These are phyloP conservation scores for Solanum hybrid DNA, from an alignment of 305 asterid species.

Conservation along the genomic window DNA sequence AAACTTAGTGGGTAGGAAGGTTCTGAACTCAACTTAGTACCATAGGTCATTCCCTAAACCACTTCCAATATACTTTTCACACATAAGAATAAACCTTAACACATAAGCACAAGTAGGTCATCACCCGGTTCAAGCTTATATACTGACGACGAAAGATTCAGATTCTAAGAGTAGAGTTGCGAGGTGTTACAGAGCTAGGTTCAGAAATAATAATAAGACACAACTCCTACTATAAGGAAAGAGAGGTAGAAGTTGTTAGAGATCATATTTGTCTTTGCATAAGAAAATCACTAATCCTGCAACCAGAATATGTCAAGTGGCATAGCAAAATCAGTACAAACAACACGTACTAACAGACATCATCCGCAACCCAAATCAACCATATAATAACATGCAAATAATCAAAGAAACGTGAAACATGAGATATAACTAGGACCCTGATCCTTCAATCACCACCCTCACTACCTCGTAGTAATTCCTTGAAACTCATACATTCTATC, in stretches of 20 bases:
- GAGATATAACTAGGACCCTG: not conserved
- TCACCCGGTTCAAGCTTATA: not conserved
- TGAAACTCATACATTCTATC: not conserved
- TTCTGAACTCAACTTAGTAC: not conserved
- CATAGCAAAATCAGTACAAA: not conserved
- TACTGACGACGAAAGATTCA: not conserved
- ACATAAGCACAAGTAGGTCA: not conserved
- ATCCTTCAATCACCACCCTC: not conserved
- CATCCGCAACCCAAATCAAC: not conserved
- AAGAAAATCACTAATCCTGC: not conserved
- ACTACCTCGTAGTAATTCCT: not conserved
- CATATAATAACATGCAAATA: not conserved
- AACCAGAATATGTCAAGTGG: not conserved
- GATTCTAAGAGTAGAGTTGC: not conserved
- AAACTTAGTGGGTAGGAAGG: not conserved
- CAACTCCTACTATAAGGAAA: not conserved
- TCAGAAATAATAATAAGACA: not conserved
- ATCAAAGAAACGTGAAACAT: not conserved
- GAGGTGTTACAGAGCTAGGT: not conserved
- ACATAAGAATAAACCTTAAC: not conserved
- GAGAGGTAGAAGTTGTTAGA: not conserved
- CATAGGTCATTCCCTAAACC: not conserved
- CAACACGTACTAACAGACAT: not conserved
- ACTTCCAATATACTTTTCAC: not conserved
- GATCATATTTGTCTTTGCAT: not conserved